Evolutionary conservation across 257 asterid genomes (phyloP).

Genomic region (Avicennia marina): DNA sequence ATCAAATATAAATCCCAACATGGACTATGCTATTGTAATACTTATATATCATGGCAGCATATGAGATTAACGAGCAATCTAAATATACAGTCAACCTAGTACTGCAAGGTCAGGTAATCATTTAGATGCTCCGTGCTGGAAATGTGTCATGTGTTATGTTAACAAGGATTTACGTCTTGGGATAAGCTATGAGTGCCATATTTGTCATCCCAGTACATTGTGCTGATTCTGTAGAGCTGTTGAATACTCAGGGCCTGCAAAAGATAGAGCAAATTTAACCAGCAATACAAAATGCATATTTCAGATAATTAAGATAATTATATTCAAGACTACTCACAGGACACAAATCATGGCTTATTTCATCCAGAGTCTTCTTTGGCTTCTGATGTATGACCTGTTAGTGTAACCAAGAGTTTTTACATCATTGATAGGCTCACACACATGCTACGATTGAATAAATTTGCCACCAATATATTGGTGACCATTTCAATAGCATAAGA

Average conservation of each 20-base stretch:
- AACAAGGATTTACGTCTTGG: slow-evolving; percentile 57
- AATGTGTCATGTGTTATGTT: background rate
- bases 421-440: too few relatives aligned
- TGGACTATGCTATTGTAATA: too few relatives aligned
- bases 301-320: background rate
- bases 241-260: slow-evolving; percentile 89
- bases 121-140: background rate
- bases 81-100: too few relatives aligned
- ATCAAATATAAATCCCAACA: too few relatives aligned
- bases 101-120: too few relatives aligned
- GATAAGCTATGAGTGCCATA: slow-evolving; percentile 97
- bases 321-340: slow-evolving; percentile 55
- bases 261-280: slow-evolving; percentile 12
- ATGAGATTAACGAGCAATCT: too few relatives aligned
- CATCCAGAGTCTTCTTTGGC: slow-evolving; percentile 94
- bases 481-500: too few relatives aligned
- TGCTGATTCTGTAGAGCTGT: slow-evolving; percentile 97
- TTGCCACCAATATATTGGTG: too few relatives aligned
- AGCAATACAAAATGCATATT: background rate
- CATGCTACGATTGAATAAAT: too few relatives aligned
- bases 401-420: too few relatives aligned
- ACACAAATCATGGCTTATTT: slow-evolving; percentile 94
- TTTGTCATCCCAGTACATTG: slow-evolving; percentile 99
- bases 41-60: too few relatives aligned
- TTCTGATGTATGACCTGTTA: slow-evolving; percentile 96